A percentile compares a stretch with the other conserved stretches of the same genome.
These are phyloP conservation scores for Benincasa hispida DNA, from an alignment of 306 rosid genomes.

Conservation along the genomic window DNA sequence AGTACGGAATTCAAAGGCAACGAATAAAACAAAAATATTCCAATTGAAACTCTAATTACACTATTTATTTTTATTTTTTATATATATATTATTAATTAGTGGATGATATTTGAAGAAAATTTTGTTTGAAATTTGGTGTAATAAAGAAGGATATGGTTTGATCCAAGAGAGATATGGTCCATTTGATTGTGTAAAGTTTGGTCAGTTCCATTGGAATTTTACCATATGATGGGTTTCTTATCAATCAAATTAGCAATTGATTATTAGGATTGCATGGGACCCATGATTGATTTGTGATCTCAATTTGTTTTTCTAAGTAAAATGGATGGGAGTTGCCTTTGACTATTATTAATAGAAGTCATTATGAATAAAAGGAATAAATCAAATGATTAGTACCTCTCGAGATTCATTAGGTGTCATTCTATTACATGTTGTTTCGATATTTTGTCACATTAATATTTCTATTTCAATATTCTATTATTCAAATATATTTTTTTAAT, in stretches of 20 bases:
- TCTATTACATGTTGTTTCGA: background rate
- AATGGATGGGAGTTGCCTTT: background rate
- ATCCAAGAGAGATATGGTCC: background rate
- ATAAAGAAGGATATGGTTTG: background rate
- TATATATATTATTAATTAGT: too few species aligned
- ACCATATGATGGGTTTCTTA: background rate
- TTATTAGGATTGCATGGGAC: slow-evolving; percentile 4
- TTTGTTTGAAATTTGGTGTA: background rate
- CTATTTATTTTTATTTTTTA: too few species aligned
- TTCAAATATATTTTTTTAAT: background rate
- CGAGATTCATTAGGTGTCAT: background rate
- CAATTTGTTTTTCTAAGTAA: slow-evolving; percentile 3
- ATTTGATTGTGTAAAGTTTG: background rate
- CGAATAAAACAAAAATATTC: too few species aligned
- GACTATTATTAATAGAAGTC: background rate
- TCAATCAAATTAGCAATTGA: slow-evolving; percentile 6
- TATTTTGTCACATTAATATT: background rate
- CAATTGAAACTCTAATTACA: too few species aligned
- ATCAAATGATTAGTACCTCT: background rate
- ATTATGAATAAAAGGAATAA: background rate
- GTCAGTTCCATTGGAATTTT: slow-evolving; percentile 4
- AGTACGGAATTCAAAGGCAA: too few species aligned
- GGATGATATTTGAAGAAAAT: too few species aligned
- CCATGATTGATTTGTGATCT: slow-evolving; percentile 6
- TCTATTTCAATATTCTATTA: background rate